Base-by-base conservation (phyloP, 2,329 filamentous ascomycete species). In the Neopestalotiopsis sp. region DNA sequence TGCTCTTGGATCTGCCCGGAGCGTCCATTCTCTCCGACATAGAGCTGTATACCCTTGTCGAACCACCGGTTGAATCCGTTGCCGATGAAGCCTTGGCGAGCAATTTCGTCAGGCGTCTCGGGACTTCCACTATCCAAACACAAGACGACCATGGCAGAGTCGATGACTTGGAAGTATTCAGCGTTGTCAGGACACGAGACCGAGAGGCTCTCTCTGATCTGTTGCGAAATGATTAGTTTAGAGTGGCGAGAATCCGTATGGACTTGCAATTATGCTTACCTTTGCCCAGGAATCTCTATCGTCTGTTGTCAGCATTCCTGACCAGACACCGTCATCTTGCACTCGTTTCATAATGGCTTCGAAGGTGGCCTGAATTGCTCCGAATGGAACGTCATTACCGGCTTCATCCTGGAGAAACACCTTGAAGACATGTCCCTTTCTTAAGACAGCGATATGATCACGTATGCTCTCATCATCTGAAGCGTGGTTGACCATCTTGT, bases 21-120 rank as follows among this genome's bases (percentile, higher is more conserved):
- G 3, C 66, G 69, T 13, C 69, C 69, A 34, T 71, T 71, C 17
- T 65, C 65, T 20, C 61, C 66, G 49, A 71, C 68, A 34, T 62
- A 64, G 63, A 71, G 68, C 52, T 71, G 69, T 14, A 69, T 17
- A 4, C 49, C 40, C 34, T 71, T 71, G 20, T 71, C 70, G 24
- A 68, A 67, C 70, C 70, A 71, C 2, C 70, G 70, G 28, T 71
- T 71, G 6, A 45, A 49, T 2, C 66, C 68, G 6, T 68, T 49
- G 61, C 70, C 70, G 20, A 70, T 56, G 28, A 42, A 63, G 3
- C 66, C 63, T 24, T 68, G 49, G 1, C 58, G 28, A 12, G 59
- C 68, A 12, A 59, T 62, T 49, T 71, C 60, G 9, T 68, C 68
- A 5, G 64, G 38, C 1, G 49, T 68, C 4, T 64, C 59, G 2